Conservation (phyloP, 2,329 filamentous ascomycete species). For the Penicillium sp. region DNA sequence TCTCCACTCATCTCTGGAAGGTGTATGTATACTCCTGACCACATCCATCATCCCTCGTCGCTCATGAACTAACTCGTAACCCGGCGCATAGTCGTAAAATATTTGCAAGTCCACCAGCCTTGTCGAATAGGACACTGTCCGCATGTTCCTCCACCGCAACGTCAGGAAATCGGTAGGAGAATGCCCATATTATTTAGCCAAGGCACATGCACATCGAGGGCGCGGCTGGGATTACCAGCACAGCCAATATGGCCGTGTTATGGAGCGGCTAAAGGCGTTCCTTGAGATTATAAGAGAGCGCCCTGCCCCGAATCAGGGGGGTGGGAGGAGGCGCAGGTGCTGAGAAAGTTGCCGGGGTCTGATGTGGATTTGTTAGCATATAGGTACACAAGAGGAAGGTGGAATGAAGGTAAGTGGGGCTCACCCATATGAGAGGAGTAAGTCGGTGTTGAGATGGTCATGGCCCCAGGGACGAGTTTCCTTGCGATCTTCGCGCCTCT, state of each 20-base stretch:
- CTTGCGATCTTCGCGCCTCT: conserved; percentile 1
- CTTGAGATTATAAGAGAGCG: not conserved
- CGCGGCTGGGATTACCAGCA: not conserved
- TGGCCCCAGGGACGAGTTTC: conserved; percentile 8
- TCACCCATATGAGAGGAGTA: not conserved
- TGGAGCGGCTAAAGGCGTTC: conserved; percentile 7
- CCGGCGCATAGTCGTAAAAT: too few relatives aligned
- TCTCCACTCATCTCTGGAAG: not conserved
- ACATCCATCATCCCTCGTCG: too few relatives aligned
- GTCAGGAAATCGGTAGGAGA: too few relatives aligned
- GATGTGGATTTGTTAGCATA: not conserved
- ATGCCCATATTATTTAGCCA: too few relatives aligned
- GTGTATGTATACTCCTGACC: not conserved
- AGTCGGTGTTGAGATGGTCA: not conserved
- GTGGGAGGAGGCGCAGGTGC: conserved; percentile 11
- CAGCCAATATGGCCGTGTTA: not conserved
- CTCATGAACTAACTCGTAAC: too few relatives aligned
- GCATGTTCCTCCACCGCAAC: too few relatives aligned
- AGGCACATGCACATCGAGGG: not conserved
- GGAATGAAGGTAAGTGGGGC: not conserved
- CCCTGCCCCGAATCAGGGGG: conserved; percentile 7
- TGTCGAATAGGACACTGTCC: too few relatives aligned
- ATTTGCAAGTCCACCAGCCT: too few relatives aligned
- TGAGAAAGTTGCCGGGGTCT: conserved; percentile 3
- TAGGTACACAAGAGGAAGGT: not conserved